Evolutionary conservation across 2,329 filamentous ascomycete genomes (phyloP), one percentile per base, ranked within the genome.

Genomic region (Stagonosporopsis vannaccii): DNA sequence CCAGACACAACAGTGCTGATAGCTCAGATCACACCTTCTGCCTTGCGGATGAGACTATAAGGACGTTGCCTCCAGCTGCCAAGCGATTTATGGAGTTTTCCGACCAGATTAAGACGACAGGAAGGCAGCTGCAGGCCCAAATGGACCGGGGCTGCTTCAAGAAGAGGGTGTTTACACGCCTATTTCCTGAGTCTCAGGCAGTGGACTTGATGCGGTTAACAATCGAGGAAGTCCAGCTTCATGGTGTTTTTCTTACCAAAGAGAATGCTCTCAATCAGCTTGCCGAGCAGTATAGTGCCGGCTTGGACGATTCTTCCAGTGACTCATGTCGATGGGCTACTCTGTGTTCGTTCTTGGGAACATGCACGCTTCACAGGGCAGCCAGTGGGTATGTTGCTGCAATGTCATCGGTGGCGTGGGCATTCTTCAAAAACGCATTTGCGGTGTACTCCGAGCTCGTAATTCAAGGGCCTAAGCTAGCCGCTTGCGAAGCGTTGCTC

Each of bases 351-450:
- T 41, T 53, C 17, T 6, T 53, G 20, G 32, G 20, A 17, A 22
- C 19, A 15, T 28, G 42, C 13, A 6, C 33, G 30, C 42, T 40
- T 9, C 26, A 40, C 35, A 53, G 33, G 42, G 28, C 33, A 13
- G 20, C 28, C 12, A 12, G 41, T 15, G 42, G 33, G 11, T 28
- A 41, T 11, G n/a, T 46, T 32, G 22, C 13, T 19, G 32, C n/a
- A 17, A 11, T 53, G 26, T 46, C 50, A 3, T 17, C 42, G n/a
- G 35, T 32, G 4, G 42, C 35, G 3, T 53, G 50, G 50, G 28
- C 30, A 4, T 53, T 30, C 17, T 53, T 53, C 42, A 46, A 53
- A 20, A 53, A 53, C 22, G 50, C 50, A 1, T 53, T 53, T 35
- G 32, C 50, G 7, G 41, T 45, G 22, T 53, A 37, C 28, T 8